phyloP scores from a whole-genome alignment of 768 basidiomycete genomes.

The Phanerodontia chrysosporium region DNA sequence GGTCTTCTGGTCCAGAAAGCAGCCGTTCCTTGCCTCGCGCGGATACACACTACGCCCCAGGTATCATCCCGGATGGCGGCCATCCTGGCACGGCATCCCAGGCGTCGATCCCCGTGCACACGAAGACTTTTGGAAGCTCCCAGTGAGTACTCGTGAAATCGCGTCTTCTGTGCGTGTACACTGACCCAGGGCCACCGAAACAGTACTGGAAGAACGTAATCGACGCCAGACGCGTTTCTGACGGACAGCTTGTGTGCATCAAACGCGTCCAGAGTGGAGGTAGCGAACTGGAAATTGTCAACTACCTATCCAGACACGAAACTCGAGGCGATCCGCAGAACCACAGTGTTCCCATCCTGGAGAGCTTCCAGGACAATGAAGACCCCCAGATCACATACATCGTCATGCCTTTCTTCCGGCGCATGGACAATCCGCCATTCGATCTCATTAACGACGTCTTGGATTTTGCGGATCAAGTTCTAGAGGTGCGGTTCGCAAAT shows the following conservation, averaged over 20 bases:
- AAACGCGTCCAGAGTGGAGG: too few species aligned
- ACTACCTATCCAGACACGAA: too few species aligned
- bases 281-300: too few species aligned
- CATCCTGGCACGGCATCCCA: not conserved
- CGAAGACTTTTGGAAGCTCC: not conserved
- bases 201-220: not conserved
- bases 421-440: too few species aligned
- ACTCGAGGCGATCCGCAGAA: too few species aligned
- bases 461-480: too few species aligned
- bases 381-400: too few species aligned
- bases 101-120: not conserved
- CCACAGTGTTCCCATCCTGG: too few species aligned
- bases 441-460: too few species aligned
- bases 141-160: not conserved
- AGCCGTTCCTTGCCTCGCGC: not conserved
- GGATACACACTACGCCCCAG: constrained; percentile 4
- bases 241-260: constrained; percentile 13
- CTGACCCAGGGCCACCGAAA: not conserved
- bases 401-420: too few species aligned
- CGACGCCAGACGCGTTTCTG: constrained; percentile 15
- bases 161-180: not conserved
- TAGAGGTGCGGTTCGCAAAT: too few species aligned
- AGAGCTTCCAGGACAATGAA: too few species aligned
- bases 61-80: constrained; percentile 5
- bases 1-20: not conserved